phyloP scores from a whole-genome alignment of 768 basidiomycete species.

The Clavulina sp. region DNA sequence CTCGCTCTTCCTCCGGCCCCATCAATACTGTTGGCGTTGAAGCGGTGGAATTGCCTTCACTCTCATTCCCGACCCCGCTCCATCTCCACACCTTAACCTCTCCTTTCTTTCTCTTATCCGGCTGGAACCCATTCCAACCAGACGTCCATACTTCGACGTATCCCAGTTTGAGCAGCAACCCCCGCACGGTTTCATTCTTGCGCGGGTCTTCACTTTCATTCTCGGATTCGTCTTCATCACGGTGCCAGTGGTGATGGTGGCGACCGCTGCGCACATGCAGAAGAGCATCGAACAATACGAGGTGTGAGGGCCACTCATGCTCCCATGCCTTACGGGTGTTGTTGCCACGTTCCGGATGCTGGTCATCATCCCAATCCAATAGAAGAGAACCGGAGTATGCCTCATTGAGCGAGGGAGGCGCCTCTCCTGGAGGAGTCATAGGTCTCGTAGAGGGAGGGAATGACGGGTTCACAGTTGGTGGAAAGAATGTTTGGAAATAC shows the following conservation, averaged over 20 bases:
- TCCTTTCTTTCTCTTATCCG: constrained; percentile 51
- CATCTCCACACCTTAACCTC: constrained; percentile 54
- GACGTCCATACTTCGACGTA: constrained; percentile 47
- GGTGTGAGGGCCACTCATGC: constrained; percentile 66
- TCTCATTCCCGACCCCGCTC: too few relatives aligned
- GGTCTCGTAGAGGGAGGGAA: constrained; percentile 48
- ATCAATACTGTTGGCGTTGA: too few relatives aligned
- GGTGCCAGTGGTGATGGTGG: not conserved
- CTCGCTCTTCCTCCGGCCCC: too few relatives aligned
- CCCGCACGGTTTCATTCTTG: constrained; percentile 28
- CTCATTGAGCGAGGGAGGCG: not conserved
- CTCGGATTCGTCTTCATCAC: too few relatives aligned
- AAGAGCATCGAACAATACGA: constrained; percentile 73
- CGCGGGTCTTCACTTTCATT: too few relatives aligned
- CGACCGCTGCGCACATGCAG: constrained; percentile 20
- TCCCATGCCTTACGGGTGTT: constrained; percentile 30
- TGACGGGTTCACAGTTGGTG: constrained; percentile 34
- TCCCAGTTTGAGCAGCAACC: constrained; percentile 32
- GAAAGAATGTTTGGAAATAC: constrained; percentile 56
- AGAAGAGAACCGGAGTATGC: too few relatives aligned
- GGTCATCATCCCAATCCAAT: too few relatives aligned
- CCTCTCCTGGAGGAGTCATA: constrained; percentile 22
- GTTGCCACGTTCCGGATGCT: too few relatives aligned
- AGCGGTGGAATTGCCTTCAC: too few relatives aligned
- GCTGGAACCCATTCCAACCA: constrained; percentile 49